These are phyloP conservation scores for Arthroderma uncinatum DNA, from an alignment of 2,329 filamentous ascomycete genomes.

Conservation along the genomic window DNA sequence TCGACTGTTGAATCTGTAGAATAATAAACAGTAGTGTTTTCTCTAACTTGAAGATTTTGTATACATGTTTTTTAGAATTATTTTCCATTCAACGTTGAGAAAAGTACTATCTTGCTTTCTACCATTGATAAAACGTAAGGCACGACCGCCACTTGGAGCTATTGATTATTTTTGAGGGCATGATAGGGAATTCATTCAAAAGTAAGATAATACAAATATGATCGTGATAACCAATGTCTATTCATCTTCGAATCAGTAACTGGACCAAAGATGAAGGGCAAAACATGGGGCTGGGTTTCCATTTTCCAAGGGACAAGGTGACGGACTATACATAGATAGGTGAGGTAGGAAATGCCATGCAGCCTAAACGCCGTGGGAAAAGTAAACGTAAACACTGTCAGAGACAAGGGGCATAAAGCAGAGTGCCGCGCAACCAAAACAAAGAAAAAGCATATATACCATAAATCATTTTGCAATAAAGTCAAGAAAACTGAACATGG, in stretches of 20 bases:
- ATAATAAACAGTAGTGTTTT: slow-evolving; percentile 23
- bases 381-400: too few relatives aligned
- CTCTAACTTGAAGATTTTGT: slow-evolving; percentile 13
- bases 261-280: too few relatives aligned
- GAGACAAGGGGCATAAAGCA: not conserved
- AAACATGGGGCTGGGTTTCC: too few relatives aligned
- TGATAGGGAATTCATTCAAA: not conserved
- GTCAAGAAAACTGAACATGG: not conserved
- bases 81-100: not conserved
- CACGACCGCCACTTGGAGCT: too few relatives aligned
- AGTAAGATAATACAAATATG: not conserved
- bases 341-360: not conserved
- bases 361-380: too few relatives aligned
- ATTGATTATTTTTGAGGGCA: too few relatives aligned
- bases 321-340: not conserved
- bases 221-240: too few relatives aligned
- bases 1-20: slow-evolving; percentile 28
- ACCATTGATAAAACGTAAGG: too few relatives aligned
- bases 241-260: too few relatives aligned
- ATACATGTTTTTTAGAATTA: not conserved
- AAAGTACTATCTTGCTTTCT: not conserved
- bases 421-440: not conserved
- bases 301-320: not conserved
- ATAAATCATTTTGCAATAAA: not conserved
- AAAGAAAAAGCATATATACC: not conserved